A percentile compares a stretch with the other conserved stretches of the same genome.
Conservation (phyloP, 805 yeast genomes). For the Candida mattraensis region DNA sequence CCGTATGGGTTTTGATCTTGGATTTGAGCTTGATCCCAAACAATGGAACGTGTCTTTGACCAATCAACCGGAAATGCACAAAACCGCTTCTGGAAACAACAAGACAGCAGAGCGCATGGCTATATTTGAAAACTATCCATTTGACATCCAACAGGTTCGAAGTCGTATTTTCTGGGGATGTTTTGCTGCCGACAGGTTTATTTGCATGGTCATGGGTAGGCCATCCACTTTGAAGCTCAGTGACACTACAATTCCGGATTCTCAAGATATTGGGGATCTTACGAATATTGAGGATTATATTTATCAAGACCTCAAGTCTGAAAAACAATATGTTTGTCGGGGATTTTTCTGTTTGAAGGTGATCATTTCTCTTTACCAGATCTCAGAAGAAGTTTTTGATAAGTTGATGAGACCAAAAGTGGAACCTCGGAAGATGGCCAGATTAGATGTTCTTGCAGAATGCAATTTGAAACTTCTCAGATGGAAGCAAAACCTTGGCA, state of each 20-base stretch:
- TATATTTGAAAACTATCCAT: slow-evolving; percentile 31
- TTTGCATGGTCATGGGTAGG: slow-evolving; percentile 56
- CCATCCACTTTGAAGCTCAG: slow-evolving; percentile 54
- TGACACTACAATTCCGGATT: slow-evolving; percentile 58
- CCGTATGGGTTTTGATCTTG: slow-evolving; percentile 64
- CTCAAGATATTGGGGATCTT: slow-evolving; percentile 57
- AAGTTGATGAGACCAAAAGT: slow-evolving; percentile 33
- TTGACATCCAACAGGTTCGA: slow-evolving; percentile 35
- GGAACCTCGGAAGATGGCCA: slow-evolving; percentile 6
- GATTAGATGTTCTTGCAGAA: slow-evolving; percentile 25
- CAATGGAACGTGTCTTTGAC: slow-evolving; percentile 42
- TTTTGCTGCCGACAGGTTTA: slow-evolving; percentile 61
- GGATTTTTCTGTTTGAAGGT: slow-evolving; percentile 43
- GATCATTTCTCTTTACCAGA: slow-evolving; percentile 42
- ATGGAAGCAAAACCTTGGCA: slow-evolving; percentile 52
- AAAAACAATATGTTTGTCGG: slow-evolving; percentile 26
- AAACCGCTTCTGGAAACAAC: neutral
- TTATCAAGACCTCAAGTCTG: slow-evolving; percentile 30
- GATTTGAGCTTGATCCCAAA: slow-evolving; percentile 60
- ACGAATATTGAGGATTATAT: slow-evolving; percentile 57
- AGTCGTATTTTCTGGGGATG: slow-evolving; percentile 67
- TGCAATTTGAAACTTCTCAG: slow-evolving; percentile 50
- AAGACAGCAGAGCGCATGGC: neutral
- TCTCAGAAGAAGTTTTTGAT: slow-evolving; percentile 44
- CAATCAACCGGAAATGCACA: slow-evolving; percentile 2